Conservation (phyloP, 306 rosid genomes). For the Rosa persica region DNA sequence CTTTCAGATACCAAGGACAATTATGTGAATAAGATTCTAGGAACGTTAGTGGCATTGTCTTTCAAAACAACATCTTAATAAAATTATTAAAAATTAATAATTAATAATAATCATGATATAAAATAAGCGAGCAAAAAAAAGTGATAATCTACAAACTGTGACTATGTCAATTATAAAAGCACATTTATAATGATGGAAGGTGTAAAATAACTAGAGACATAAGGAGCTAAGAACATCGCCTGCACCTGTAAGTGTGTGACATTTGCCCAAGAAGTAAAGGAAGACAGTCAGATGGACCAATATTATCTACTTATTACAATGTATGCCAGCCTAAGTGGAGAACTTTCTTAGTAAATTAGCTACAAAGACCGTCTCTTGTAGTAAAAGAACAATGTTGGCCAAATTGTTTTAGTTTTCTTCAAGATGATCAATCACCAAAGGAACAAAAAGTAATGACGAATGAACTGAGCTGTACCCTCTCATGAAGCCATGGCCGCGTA, state of each 20-base stretch:
- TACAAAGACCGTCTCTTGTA: not conserved
- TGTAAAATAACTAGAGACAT: not conserved
- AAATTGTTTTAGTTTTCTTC: not conserved
- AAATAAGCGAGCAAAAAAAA: not conserved
- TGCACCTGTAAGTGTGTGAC: not conserved
- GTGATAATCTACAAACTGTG: not conserved
- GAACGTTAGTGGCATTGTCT: not conserved
- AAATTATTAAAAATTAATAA: not conserved
- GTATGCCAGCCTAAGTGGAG: not conserved
- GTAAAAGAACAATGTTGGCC: not conserved
- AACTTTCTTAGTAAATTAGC: not conserved
- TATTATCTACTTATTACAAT: not conserved
- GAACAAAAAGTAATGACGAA: not conserved
- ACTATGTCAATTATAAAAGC: not conserved
- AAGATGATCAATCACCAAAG: conserved; percentile 6
- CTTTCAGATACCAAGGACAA: conserved; percentile 9
- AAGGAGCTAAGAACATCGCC: not conserved
- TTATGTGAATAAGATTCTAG: conserved; percentile 7
- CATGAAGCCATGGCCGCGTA: conserved; percentile 63
- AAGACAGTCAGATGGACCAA: not conserved
- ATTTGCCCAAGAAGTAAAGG: not conserved
- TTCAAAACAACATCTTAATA: not conserved
- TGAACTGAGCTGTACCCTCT: conserved; percentile 60
- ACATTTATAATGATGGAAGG: not conserved
- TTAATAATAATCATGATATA: not conserved